A percentile compares a stretch with the other conserved stretches of the same genome.
Evolutionary conservation across 495 filamentous ascomycete species (phyloP).

Genomic region (Polyplosphaeria fusca): DNA sequence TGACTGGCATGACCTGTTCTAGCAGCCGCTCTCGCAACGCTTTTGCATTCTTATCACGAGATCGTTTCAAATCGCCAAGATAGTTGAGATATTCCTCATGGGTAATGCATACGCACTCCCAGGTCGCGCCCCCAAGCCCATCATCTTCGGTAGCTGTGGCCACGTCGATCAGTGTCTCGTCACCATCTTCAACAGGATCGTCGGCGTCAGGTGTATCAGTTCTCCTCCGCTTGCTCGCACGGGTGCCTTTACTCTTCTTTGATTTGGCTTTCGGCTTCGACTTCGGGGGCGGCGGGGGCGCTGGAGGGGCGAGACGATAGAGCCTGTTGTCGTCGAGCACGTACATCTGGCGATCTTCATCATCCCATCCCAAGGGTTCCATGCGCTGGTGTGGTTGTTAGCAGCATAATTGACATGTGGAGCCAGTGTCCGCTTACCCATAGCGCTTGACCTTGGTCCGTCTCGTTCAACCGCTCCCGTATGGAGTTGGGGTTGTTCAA

Average conservation of each 20-base stretch:
- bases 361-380: slow-evolving; percentile 86
- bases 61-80: slow-evolving; percentile 64
- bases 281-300: slow-evolving; percentile 53
- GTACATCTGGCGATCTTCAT: slow-evolving; percentile 77
- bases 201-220: slow-evolving; percentile 51
- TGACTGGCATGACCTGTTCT: slow-evolving; percentile 73
- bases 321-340: slow-evolving; percentile 91
- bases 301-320: slow-evolving; percentile 73
- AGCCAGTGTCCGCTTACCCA: slow-evolving; percentile 63
- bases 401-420: background rate
- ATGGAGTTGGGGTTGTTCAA: slow-evolving; percentile 81
- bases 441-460: slow-evolving; percentile 72
- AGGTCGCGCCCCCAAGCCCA: slow-evolving; percentile 68
- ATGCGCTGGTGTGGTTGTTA: slow-evolving; percentile 63
- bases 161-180: slow-evolving; percentile 43
- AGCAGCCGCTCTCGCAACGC: slow-evolving; percentile 63
- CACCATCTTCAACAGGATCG: slow-evolving; percentile 55
- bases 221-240: slow-evolving; percentile 72
- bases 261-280: slow-evolving; percentile 59
- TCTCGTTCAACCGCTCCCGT: slow-evolving; percentile 79
- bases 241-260: slow-evolving; percentile 60
- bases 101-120: slow-evolving; percentile 87
- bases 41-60: slow-evolving; percentile 79
- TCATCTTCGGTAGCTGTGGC: slow-evolving; percentile 51
- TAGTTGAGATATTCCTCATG: slow-evolving; percentile 73